A percentile compares a stretch with the other conserved stretches of the same genome.
phyloP scores from a whole-genome alignment of 331 rosid genomes.

The Quercus tomentella region DNA sequence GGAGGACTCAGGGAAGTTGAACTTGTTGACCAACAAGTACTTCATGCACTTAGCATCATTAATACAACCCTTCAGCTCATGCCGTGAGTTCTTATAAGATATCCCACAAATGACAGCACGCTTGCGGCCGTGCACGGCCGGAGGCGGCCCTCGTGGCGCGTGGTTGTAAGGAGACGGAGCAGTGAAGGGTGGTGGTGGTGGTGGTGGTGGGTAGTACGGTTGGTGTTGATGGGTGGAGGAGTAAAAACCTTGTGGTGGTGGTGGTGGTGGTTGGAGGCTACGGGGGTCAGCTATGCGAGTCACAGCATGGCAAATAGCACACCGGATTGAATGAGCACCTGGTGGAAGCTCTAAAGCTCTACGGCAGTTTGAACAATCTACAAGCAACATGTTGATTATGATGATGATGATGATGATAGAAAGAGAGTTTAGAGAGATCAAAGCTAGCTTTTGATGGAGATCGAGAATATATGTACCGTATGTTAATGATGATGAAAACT shows the following conservation, averaged over 20 bases:
- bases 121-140: slow-evolving; percentile 73
- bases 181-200: neutral
- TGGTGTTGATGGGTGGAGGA: slow-evolving; percentile 19
- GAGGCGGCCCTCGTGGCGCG: slow-evolving; percentile 62
- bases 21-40: slow-evolving; percentile 65
- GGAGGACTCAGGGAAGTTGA: slow-evolving; percentile 65
- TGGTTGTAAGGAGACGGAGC: slow-evolving; percentile 59
- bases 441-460: neutral
- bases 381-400: slow-evolving; percentile 40
- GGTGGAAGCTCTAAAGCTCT: slow-evolving; percentile 76
- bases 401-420: neutral
- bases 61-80: slow-evolving; percentile 89
- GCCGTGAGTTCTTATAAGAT: slow-evolving; percentile 70
- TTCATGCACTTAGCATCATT: slow-evolving; percentile 95
- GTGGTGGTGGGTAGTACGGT: slow-evolving; percentile 7
- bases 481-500: too few species aligned
- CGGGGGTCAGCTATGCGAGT: slow-evolving; percentile 71
- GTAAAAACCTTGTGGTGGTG: neutral
- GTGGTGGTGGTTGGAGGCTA: neutral
- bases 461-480: too few species aligned
- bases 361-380: slow-evolving; percentile 76
- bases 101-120: slow-evolving; percentile 90
- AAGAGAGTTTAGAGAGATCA: neutral
- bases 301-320: slow-evolving; percentile 76
- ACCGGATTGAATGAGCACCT: slow-evolving; percentile 77